Percentiles rank a stretch among this genome's conserved stretches.
Evolutionary conservation across 805 yeast species (phyloP).

Genomic region (Groenewaldozyma tartarivorans): DNA sequence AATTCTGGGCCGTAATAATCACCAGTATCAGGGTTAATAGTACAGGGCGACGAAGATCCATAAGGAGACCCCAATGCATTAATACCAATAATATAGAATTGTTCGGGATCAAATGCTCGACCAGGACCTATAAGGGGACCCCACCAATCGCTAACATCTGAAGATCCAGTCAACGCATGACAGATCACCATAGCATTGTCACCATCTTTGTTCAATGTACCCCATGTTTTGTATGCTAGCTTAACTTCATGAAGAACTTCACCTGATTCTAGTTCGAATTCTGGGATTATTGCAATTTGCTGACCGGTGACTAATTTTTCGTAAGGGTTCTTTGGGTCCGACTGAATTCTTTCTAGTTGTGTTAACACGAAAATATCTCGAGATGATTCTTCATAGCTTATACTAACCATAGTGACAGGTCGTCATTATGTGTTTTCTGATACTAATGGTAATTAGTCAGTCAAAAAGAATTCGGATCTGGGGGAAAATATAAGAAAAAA

Average conservation of each 20-base stretch:
- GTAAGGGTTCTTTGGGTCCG: constrained; percentile 46
- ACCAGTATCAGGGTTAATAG: constrained; percentile 68
- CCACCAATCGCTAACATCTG: constrained; percentile 98
- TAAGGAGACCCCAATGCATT: constrained; percentile 96
- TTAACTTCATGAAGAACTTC: constrained; percentile 65
- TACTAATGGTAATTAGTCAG: too few species aligned
- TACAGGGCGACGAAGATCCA: constrained; percentile 88
- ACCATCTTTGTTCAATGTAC: constrained; percentile 56
- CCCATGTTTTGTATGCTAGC: constrained; percentile 96
- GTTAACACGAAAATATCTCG: too few species aligned
- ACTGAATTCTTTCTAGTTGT: constrained; percentile 7
- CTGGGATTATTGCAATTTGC: constrained; percentile 67
- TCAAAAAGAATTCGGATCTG: too few species aligned
- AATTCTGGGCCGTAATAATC: constrained; percentile 86
- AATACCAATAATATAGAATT: constrained; percentile 77
- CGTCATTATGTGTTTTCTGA: too few species aligned
- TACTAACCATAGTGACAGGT: too few species aligned
- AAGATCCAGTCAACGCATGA: constrained; percentile 92
- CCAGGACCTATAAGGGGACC: constrained; percentile 85
- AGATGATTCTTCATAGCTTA: too few species aligned
- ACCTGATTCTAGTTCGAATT: constrained; percentile 71
- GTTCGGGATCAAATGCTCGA: constrained; percentile 82
- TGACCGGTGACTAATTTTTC: constrained; percentile 66
- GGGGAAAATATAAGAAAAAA: too few species aligned
- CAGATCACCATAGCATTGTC: constrained; percentile 84